Evolutionary conservation across 2,329 filamentous ascomycete species (phyloP).

Genomic region (Colletotrichum viniferum): DNA sequence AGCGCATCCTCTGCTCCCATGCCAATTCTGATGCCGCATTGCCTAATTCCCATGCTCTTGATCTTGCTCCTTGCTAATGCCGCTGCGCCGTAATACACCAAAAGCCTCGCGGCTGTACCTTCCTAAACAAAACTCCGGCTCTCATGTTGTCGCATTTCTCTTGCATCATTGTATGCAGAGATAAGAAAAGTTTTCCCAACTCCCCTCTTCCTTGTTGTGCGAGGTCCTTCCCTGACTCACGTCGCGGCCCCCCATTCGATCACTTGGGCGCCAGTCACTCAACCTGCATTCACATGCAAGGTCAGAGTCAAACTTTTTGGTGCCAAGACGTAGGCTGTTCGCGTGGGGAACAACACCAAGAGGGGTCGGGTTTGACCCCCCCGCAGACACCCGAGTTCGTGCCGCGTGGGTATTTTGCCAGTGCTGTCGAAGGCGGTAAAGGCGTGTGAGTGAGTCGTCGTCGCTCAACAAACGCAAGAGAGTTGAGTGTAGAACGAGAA

Average conservation of each 20-base stretch:
- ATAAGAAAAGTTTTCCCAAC: neutral
- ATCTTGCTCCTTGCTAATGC: slow-evolving; percentile 4
- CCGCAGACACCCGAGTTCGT: slow-evolving; percentile 3
- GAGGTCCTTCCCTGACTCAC: slow-evolving; percentile 9
- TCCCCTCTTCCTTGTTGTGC: neutral
- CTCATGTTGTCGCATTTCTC: neutral
- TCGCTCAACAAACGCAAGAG: neutral
- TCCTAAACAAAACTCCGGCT: neutral
- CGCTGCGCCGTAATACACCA: neutral
- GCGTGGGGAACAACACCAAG: neutral
- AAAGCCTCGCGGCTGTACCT: neutral
- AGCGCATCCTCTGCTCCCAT: neutral
- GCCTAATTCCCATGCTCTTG: slow-evolving; percentile 3
- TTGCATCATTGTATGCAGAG: neutral
- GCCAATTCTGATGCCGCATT: slow-evolving; percentile 11
- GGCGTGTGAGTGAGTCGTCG: neutral
- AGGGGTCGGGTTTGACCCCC: neutral
- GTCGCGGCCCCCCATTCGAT: neutral
- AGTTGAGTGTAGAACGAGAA: neutral
- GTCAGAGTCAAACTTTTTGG: neutral
- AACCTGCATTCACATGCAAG: slow-evolving; percentile 15
- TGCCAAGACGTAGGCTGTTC: slow-evolving; percentile 7
- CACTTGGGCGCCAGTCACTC: slow-evolving; percentile 12
- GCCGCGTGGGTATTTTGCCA: neutral
- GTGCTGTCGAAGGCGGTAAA: neutral